phyloP scores from a whole-genome alignment of 345 rosid species.

The Euphorbia pulcherrima region DNA sequence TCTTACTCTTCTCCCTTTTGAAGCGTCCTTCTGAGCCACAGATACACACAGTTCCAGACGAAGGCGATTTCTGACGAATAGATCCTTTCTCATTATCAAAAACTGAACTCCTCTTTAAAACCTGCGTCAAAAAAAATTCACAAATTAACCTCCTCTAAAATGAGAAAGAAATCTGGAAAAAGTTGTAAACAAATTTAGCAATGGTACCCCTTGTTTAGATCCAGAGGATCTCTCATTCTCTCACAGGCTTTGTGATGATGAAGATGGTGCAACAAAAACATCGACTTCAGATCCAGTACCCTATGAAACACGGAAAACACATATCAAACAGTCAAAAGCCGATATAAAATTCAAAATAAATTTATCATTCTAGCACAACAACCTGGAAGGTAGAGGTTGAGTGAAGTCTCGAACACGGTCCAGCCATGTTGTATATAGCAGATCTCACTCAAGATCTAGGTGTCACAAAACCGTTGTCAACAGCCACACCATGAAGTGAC shows the following conservation, averaged over 20 bases:
- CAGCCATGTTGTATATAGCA: conserved; percentile 88
- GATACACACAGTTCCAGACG: conserved; percentile 31
- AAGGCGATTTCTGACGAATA: conserved; percentile 74
- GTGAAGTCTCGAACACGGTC: conserved; percentile 75
- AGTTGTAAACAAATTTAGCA: background rate
- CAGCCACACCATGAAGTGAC: conserved; percentile 38
- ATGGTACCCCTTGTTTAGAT: conserved; percentile 50
- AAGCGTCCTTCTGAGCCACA: conserved; percentile 26
- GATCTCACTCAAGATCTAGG: conserved; percentile 83
- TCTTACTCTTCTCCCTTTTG: conserved; percentile 31
- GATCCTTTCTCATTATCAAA: conserved; percentile 73
- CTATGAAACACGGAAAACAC: conserved; percentile 31
- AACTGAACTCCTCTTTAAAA: conserved; percentile 66
- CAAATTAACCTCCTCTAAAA: background rate
- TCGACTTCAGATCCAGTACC: conserved; percentile 29
- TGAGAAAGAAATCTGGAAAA: background rate
- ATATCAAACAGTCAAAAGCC: background rate
- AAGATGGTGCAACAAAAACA: conserved; percentile 34
- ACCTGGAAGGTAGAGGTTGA: conserved; percentile 53
- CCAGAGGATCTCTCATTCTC: conserved; percentile 44
- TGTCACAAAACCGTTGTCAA: conserved; percentile 64
- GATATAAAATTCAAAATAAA: background rate
- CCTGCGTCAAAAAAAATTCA: conserved; percentile 34
- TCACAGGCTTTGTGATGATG: conserved; percentile 36
- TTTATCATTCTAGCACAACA: conserved; percentile 4